Evolutionary conservation across 2,329 filamentous ascomycete genomes (phyloP), one percentile per base, ranked within the genome.

Genomic region (Colletotrichum musicola): DNA sequence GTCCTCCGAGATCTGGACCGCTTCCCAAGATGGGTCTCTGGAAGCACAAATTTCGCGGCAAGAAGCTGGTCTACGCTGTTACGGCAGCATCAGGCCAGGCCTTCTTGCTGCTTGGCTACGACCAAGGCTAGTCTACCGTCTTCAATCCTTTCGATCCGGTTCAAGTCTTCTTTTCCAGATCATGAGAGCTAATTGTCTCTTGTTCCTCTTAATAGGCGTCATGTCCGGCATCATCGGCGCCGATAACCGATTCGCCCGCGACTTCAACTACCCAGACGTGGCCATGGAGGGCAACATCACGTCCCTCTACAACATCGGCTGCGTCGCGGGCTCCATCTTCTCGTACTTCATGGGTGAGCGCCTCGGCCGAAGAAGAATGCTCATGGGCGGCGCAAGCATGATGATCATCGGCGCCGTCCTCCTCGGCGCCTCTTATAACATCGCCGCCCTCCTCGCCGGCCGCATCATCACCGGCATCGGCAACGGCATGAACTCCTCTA

Each of bases 381-480:
- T 35, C 7, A 35, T 35, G 30, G 7, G 30, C 30, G 30, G 30
- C 30, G 30, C 10, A 5, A 10, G 7, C 7, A 10, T 35, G 30
- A 35, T 35, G 6, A 35, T 35, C 30, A 35, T 35, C 30, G 30
- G 30, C 30, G 30, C 30, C 30, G 30, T 35, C 83, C 59, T 35
- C 30, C 30, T 35, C 9, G 30, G 30, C 6, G 30, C 30, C 30
- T 35, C 30, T 10, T 35, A 35, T 10, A 35, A 35, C 25, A 53
- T 82, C 1, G 75, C 76, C 0, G 82, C 84, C 61, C 78, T 85
- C 22, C 79, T 85, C 13, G 77, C 81, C 14, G 84, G 82, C 0
- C 76, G 84, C 25, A 80, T 84, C 55, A 77, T 85, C 18, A 83
- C 82, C 1, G 83, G 83, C 0, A 73, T 85, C 27, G 80, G 81